Evolutionary conservation across 2,329 filamentous ascomycete species (phyloP).

Genomic region (Sarocladiaceae sp.): DNA sequence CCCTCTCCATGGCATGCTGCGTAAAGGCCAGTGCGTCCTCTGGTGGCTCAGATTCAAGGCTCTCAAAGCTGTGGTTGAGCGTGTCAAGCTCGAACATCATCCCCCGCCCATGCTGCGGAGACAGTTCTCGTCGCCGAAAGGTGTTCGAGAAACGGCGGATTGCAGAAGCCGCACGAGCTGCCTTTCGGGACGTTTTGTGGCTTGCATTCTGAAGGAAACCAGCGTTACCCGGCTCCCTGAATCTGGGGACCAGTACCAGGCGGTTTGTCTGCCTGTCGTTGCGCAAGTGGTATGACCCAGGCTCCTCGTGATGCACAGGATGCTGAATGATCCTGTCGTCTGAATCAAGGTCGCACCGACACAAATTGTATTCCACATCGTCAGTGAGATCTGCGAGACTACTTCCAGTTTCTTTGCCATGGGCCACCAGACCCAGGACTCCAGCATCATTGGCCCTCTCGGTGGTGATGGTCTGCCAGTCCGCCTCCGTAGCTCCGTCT

Average conservation of each 20-base stretch:
- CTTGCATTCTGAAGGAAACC: slow-evolving; percentile 18
- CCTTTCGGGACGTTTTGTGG: slow-evolving; percentile 15
- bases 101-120: slow-evolving; percentile 7
- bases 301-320: slow-evolving; percentile 11
- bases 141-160: slow-evolving; percentile 20
- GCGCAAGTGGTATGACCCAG: slow-evolving; percentile 15
- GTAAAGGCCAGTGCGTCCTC: background rate
- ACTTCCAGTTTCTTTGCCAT: slow-evolving; percentile 29
- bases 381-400: slow-evolving; percentile 33
- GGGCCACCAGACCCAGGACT: slow-evolving; percentile 17
- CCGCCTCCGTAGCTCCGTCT: background rate
- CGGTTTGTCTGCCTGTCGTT: slow-evolving; percentile 17
- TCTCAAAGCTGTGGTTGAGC: slow-evolving; percentile 23
- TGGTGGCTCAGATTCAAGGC: slow-evolving; percentile 21
- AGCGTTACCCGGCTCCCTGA: slow-evolving; percentile 9
- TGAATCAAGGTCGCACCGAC: slow-evolving; percentile 17
- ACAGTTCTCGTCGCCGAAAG: slow-evolving; percentile 15
- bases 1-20: background rate
- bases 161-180: slow-evolving; percentile 17
- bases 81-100: slow-evolving; percentile 18
- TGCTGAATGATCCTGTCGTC: slow-evolving; percentile 22
- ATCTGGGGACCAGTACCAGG: slow-evolving; percentile 17
- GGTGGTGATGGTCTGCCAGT: slow-evolving; percentile 32
- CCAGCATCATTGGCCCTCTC: slow-evolving; percentile 19
- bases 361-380: slow-evolving; percentile 13